Percentiles rank a stretch among this genome's conserved stretches.
Evolutionary conservation across 352 stramenopile species (phyloP).

Genomic region (Pythium insidiosum): DNA sequence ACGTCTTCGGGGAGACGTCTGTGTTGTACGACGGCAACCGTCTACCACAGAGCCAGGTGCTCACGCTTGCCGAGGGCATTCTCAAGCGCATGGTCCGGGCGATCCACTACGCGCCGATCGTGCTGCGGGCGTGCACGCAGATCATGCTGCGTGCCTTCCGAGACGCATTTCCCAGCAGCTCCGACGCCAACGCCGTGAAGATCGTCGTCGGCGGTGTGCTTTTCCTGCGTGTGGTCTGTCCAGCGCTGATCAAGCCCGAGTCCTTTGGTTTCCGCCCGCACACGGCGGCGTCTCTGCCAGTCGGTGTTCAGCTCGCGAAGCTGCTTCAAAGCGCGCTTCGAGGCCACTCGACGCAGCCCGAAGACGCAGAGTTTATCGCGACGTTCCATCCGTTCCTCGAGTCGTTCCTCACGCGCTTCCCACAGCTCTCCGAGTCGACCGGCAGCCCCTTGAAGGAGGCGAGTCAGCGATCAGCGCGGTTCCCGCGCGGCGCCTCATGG

Average conservation of each 20-base stretch:
- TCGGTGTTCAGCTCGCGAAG: conserved; percentile 72
- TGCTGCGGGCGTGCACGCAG: conserved; percentile 62
- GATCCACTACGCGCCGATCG: conserved; percentile 63
- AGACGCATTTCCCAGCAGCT: conserved; percentile 55
- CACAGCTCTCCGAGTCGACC: conserved; percentile 47
- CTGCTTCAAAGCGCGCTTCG: conserved; percentile 71
- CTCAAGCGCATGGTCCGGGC: conserved; percentile 61
- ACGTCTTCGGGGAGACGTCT: conserved; percentile 66
- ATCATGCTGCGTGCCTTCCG: conserved; percentile 69
- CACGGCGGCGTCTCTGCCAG: conserved; percentile 32
- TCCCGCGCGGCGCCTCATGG: conserved; percentile 11
- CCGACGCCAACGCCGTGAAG: conserved; percentile 34
- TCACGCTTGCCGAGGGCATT: conserved; percentile 46
- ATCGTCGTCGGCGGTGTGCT: conserved; percentile 74
- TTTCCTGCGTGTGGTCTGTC: conserved; percentile 70
- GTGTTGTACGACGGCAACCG: conserved; percentile 33
- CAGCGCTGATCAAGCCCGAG: conserved; percentile 76
- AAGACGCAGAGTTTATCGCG: conserved; percentile 43
- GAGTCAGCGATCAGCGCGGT: conserved; percentile 2
- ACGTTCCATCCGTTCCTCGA: conserved; percentile 55
- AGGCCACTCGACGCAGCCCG: conserved; percentile 34
- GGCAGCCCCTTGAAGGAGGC: conserved; percentile 1
- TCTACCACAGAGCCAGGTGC: conserved; percentile 28
- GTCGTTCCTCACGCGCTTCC: conserved; percentile 52
- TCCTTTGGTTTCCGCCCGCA: conserved; percentile 67